phyloP scores from a whole-genome alignment of 1,139 yeast species.

The Scheffersomyces cryptocercus region DNA sequence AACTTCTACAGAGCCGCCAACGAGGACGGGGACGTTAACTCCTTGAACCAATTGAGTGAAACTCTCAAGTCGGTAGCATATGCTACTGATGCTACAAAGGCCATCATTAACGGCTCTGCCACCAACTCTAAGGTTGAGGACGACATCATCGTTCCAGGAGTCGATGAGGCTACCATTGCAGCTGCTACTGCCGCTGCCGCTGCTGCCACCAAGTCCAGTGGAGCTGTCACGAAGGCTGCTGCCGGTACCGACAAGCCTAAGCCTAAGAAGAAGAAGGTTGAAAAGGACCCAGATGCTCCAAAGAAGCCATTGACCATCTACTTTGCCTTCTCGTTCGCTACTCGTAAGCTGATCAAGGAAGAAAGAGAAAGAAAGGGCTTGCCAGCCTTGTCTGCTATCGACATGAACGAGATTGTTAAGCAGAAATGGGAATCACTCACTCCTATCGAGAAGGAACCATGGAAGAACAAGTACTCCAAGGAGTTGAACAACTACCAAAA shows the following conservation, averaged over 20 bases:
- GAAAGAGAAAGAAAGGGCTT: slow-evolving; percentile 62
- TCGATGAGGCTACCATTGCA: slow-evolving; percentile 13
- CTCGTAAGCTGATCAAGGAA: slow-evolving; percentile 62
- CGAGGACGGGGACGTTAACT: slow-evolving; percentile 32
- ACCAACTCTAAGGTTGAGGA: slow-evolving; percentile 5
- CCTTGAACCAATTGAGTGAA: slow-evolving; percentile 37
- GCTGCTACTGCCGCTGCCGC: slow-evolving; percentile 19
- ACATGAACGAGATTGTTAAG: slow-evolving; percentile 76
- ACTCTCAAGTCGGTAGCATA: slow-evolving; percentile 25
- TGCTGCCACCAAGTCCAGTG: slow-evolving; percentile 14
- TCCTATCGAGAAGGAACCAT: slow-evolving; percentile 67
- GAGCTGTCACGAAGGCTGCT: slow-evolving; percentile 14
- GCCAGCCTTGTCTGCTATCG: slow-evolving; percentile 68
- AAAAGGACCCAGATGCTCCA: slow-evolving; percentile 60
- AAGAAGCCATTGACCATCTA: slow-evolving; percentile 75
- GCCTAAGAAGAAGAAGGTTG: slow-evolving; percentile 53
- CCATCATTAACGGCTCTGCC: slow-evolving; percentile 11
- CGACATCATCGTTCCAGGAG: slow-evolving; percentile 3
- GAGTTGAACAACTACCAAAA: slow-evolving; percentile 65
- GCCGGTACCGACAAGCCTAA: slow-evolving; percentile 27
- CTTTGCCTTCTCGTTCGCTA: slow-evolving; percentile 71
- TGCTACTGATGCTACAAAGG: slow-evolving; percentile 7
- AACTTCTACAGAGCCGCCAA: slow-evolving; percentile 64
- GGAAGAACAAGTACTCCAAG: slow-evolving; percentile 72
- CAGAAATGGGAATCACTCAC: slow-evolving; percentile 73